These are phyloP conservation scores for Teratosphaeriaceae sp. DNA, from an alignment of 2,329 filamentous ascomycete genomes.

Conservation along the genomic window DNA sequence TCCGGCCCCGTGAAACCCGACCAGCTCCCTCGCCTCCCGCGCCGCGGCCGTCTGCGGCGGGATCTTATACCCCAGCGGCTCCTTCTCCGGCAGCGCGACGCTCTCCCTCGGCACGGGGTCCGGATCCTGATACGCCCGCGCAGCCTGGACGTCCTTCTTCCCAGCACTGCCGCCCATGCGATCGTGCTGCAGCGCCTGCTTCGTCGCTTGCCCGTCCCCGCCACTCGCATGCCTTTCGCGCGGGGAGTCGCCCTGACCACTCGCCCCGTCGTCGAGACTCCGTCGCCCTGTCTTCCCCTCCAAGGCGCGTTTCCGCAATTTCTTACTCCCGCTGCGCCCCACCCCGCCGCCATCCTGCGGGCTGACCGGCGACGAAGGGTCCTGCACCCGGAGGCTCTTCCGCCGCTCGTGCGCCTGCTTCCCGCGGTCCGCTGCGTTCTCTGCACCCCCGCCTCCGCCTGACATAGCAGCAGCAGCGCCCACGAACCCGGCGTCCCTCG, in stretches of 20 bases:
- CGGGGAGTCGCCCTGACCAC: too few relatives aligned
- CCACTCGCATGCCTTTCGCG: too few relatives aligned
- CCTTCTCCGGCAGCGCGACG: constrained; percentile 18
- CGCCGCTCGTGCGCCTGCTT: constrained; percentile 26
- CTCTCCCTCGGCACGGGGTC: constrained; percentile 27
- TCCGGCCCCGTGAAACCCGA: constrained; percentile 34
- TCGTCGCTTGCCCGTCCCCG: constrained; percentile 25
- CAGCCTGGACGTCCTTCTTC: constrained; percentile 21
- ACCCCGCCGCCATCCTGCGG: constrained; percentile 19
- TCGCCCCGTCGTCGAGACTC: too few relatives aligned
- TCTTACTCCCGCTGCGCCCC: constrained; percentile 31
- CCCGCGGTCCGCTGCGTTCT: constrained; percentile 24
- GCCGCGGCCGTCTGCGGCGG: constrained; percentile 32
- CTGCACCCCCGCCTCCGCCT: constrained; percentile 2
- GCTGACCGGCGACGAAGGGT: constrained; percentile 12
- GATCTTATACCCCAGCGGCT: constrained; percentile 26
- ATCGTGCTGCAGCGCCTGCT: constrained; percentile 34
- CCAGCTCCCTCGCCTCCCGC: constrained; percentile 32
- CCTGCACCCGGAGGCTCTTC: constrained; percentile 16
- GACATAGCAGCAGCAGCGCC: constrained; percentile 25
- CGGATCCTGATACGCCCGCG: constrained; percentile 31
- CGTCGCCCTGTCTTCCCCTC: too few relatives aligned
- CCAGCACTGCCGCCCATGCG: constrained; percentile 30
- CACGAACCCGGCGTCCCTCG: constrained; percentile 27
- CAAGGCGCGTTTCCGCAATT: constrained; percentile 23